Evolutionary conservation across 768 basidiomycete genomes (phyloP), one percentile per base, ranked within the genome.

Genomic region (Podaxis mareebaensis): DNA sequence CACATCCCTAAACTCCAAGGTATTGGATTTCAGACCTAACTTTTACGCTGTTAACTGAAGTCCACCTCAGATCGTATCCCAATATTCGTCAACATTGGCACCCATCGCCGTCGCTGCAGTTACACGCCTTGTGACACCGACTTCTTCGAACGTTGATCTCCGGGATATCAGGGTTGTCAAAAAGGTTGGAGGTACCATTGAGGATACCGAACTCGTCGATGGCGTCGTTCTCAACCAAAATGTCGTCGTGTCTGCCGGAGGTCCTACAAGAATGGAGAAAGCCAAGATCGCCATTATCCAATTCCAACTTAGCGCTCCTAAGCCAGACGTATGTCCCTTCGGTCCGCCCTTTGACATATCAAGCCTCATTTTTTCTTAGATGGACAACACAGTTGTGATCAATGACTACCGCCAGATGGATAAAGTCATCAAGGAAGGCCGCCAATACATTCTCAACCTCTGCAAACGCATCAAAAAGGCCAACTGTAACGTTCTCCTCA

Each of bases 351-450:
- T 11, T 39, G 22, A 20, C 39, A 24, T 28, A 65, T 33, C 36
- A 39, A 54, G 72, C 65, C 66, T 68, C 65, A 4, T 65, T 33
- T 4, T 36, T 64, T 46, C 20, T 24, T 68, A 98, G 96, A 99
- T 99, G 96, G 97, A 99, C 77, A 99, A 99, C 81, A 98, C 96
- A 4, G 95, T 99, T 49, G 91, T 99, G 57, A 98, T 99, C 69
- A 99, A 96, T 67, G 96, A 99, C 77, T 99, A 99, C 79, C 90
- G 97, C 17, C 97, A 98, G 75, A 99, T 99, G 96, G 97, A 99
- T 83, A 97, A 98, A 76, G 95, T 99, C 64, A 90, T 99, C 78
- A 99, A 99, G 77, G 97, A 99, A 77, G 96, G 96, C 63, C 91
- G 97, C 52, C 93, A 96, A 76, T 99, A 99, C 75, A 85, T 99